Percentiles rank a stretch among this genome's conserved stretches.
Evolutionary conservation across 306 rosid genomes (phyloP).

Genomic region (Amphicarpaea edgeworthii): DNA sequence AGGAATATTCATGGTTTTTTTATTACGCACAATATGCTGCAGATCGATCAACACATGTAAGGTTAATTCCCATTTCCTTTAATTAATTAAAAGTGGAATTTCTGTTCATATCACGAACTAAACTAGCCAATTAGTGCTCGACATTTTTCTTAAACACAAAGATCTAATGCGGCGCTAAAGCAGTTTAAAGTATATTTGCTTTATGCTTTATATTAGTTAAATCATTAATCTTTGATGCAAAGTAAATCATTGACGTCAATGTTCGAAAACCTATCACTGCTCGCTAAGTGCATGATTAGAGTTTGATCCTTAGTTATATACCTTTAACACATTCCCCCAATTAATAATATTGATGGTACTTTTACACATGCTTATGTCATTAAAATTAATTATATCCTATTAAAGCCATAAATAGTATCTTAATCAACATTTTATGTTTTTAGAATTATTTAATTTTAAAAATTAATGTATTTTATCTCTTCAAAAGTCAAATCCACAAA

Average conservation of each 20-base stretch:
- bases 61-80: constrained; percentile 41
- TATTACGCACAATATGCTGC: constrained; percentile 28
- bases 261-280: constrained; percentile 40
- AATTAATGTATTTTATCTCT: no score
- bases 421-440: no score
- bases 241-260: constrained; percentile 53
- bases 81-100: constrained; percentile 43
- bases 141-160: constrained; percentile 51
- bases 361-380: no score
- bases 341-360: no score
- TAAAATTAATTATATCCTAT: no score
- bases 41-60: constrained; percentile 47
- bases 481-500: background rate
- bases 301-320: background rate
- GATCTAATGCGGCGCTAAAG: constrained; percentile 70
- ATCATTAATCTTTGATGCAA: constrained; percentile 49
- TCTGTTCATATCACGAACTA: constrained; percentile 18
- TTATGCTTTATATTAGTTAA: constrained; percentile 58
- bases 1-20: constrained; percentile 48
- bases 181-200: constrained; percentile 82
- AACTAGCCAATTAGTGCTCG: constrained; percentile 51
- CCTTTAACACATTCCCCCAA: background rate
- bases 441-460: no score
- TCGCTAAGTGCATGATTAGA: constrained; percentile 40
- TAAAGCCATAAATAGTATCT: no score